phyloP scores from a whole-genome alignment of 2,329 filamentous ascomycete species.

The Fusarium buxicola region DNA sequence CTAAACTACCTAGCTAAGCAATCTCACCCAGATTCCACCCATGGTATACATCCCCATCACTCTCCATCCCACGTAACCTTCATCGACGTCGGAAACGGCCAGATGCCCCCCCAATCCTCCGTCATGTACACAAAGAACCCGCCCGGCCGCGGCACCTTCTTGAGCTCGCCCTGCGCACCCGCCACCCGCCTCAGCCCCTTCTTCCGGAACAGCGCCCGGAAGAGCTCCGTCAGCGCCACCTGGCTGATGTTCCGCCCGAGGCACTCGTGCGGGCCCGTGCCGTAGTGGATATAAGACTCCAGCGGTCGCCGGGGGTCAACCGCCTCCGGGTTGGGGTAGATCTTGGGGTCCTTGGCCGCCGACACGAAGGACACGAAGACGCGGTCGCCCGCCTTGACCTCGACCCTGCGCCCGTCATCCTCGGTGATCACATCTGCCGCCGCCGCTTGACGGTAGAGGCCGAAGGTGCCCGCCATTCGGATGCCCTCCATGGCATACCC shows the following conservation, averaged over 20 bases:
- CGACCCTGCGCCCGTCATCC: slow-evolving; percentile 63
- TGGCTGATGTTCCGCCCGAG: slow-evolving; percentile 71
- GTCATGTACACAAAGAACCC: slow-evolving; percentile 72
- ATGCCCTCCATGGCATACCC: slow-evolving; percentile 79
- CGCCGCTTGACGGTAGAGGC: slow-evolving; percentile 68
- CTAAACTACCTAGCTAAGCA: neutral
- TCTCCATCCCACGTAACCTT: slow-evolving; percentile 63
- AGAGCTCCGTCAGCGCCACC: slow-evolving; percentile 73
- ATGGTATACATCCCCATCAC: slow-evolving; percentile 8
- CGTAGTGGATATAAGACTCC: slow-evolving; percentile 73
- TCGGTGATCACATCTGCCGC: slow-evolving; percentile 59
- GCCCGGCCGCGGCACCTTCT: slow-evolving; percentile 68
- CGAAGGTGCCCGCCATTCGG: slow-evolving; percentile 73
- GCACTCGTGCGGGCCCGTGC: slow-evolving; percentile 70
- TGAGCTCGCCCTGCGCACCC: slow-evolving; percentile 74
- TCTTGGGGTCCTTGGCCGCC: slow-evolving; percentile 65
- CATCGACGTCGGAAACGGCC: slow-evolving; percentile 64
- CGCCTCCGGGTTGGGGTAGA: slow-evolving; percentile 70
- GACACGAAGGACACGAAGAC: slow-evolving; percentile 72
- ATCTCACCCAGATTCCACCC: neutral
- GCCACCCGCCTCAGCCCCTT: slow-evolving; percentile 70
- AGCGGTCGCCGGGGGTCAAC: slow-evolving; percentile 73
- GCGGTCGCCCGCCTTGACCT: slow-evolving; percentile 66
- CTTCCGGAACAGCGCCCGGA: slow-evolving; percentile 72
- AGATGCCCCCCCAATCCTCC: slow-evolving; percentile 69